phyloP scores from a whole-genome alignment of 1,284 basidiomycete genomes.

The Testicularia cyperi region DNA sequence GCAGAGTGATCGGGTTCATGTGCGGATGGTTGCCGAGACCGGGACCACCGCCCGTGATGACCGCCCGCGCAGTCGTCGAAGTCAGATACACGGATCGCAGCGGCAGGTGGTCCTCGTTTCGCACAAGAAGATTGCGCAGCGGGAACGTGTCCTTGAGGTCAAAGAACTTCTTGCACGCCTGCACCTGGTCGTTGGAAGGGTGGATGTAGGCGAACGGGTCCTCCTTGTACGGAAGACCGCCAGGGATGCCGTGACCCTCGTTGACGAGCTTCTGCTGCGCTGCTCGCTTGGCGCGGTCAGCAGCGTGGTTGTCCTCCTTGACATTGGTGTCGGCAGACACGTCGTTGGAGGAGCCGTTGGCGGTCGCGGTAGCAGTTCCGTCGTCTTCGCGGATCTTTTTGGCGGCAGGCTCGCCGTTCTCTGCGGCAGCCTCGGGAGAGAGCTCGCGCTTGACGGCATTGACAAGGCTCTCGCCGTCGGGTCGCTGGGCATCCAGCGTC shows the following conservation, averaged over 20 bases:
- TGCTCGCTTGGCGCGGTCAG: conserved; percentile 35
- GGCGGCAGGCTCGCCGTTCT: conserved; percentile 14
- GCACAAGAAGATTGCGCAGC: conserved; percentile 75
- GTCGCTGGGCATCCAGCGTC: conserved; percentile 23
- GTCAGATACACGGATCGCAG: conserved; percentile 85
- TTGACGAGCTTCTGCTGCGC: conserved; percentile 27
- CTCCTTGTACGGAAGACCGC: conserved; percentile 55
- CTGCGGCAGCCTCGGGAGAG: conserved; percentile 22
- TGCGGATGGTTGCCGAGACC: conserved; percentile 46
- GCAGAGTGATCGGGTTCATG: conserved; percentile 73
- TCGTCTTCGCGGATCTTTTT: conserved; percentile 41
- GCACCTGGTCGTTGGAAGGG: conserved; percentile 41
- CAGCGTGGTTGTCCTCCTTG: conserved; percentile 49
- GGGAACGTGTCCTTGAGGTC: conserved; percentile 76
- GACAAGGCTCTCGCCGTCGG: conserved; percentile 20
- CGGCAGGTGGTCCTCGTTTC: conserved; percentile 77
- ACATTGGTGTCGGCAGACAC: conserved; percentile 10
- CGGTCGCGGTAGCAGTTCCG: background rate
- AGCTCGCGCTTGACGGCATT: conserved; percentile 18
- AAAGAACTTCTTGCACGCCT: conserved; percentile 69
- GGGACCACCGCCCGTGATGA: conserved; percentile 73
- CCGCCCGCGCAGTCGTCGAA: conserved; percentile 73
- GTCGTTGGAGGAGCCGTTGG: background rate
- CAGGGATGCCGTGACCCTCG: conserved; percentile 42
- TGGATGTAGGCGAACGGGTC: conserved; percentile 54